Percentiles rank a stretch among this genome's conserved stretches.
Conservation (phyloP, 1,284 basidiomycete genomes). For the Gymnopus androsaceus region DNA sequence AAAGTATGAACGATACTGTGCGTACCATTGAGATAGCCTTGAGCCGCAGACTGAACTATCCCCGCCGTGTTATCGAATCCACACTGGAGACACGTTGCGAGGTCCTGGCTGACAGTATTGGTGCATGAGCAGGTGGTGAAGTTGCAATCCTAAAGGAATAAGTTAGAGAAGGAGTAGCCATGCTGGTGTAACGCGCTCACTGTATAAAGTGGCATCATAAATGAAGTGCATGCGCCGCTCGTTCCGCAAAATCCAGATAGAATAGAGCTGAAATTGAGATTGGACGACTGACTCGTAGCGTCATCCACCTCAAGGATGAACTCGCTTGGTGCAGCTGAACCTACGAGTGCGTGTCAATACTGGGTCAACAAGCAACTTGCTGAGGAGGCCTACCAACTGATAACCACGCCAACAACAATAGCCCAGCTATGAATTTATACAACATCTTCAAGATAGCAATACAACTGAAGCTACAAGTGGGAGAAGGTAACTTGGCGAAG, state of each 20-base stretch:
- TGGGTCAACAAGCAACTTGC: too few relatives aligned
- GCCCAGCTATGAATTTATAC: too few relatives aligned
- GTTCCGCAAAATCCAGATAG: constrained; percentile 4
- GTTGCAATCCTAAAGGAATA: constrained; percentile 2
- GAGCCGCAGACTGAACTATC: not conserved
- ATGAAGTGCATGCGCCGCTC: not conserved
- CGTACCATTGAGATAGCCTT: constrained; percentile 6
- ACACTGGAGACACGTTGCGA: constrained; percentile 8
- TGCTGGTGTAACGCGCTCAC: not conserved
- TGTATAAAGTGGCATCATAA: not conserved
- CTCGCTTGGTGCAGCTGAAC: not conserved
- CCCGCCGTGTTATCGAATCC: constrained; percentile 3
- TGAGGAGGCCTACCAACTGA: not conserved
- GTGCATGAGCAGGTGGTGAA: constrained; percentile 3
- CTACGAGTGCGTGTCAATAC: not conserved
- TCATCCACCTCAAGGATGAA: not conserved
- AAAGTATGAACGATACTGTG: not conserved
- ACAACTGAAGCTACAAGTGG: too few relatives aligned
- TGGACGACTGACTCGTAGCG: not conserved
- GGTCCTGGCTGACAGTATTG: not conserved
- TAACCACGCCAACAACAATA: too few relatives aligned
- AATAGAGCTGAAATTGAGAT: constrained; percentile 6
- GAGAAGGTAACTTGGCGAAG: too few relatives aligned
- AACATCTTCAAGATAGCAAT: too few relatives aligned
- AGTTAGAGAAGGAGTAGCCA: not conserved